phyloP scores from a whole-genome alignment of 371 early-diverging fungal genomes.

The Rhizopus arrhizus region DNA sequence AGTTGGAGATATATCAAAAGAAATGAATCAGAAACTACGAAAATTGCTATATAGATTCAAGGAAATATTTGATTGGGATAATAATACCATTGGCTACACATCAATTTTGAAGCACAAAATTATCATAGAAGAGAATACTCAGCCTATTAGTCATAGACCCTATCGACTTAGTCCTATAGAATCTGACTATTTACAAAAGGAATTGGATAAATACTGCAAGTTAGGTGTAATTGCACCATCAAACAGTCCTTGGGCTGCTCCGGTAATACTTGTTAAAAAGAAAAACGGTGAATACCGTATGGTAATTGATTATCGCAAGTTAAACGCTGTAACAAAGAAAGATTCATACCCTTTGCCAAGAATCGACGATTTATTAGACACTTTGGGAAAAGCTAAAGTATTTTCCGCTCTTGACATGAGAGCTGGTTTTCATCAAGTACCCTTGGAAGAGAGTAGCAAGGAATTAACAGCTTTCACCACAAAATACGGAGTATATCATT shows the following conservation, averaged over 20 bases:
- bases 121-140: too few relatives aligned
- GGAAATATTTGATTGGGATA: constrained; percentile 12
- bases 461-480: constrained; percentile 11
- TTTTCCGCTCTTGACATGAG: constrained; percentile 26
- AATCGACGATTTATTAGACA: constrained; percentile 36
- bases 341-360: constrained; percentile 36
- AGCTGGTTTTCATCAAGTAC: constrained; percentile 12
- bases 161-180: constrained; percentile 12
- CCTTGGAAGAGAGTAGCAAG: neutral
- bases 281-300: constrained; percentile 37
- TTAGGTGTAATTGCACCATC: constrained; percentile 22
- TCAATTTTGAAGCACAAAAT: too few relatives aligned
- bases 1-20: too few relatives aligned
- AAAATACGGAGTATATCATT: constrained; percentile 6
- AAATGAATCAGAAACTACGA: too few relatives aligned
- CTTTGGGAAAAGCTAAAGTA: constrained; percentile 23
- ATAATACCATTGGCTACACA: constrained; percentile 1
- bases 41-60: too few relatives aligned
- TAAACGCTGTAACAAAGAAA: constrained; percentile 38
- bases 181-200: constrained; percentile 15
- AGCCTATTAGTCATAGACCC: constrained; percentile 12
- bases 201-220: constrained; percentile 14
- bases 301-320: constrained; percentile 43
- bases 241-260: constrained; percentile 29
- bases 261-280: constrained; percentile 49